Conservation (phyloP, 768 basidiomycete genomes). For the Filobasidium wieringae region DNA sequence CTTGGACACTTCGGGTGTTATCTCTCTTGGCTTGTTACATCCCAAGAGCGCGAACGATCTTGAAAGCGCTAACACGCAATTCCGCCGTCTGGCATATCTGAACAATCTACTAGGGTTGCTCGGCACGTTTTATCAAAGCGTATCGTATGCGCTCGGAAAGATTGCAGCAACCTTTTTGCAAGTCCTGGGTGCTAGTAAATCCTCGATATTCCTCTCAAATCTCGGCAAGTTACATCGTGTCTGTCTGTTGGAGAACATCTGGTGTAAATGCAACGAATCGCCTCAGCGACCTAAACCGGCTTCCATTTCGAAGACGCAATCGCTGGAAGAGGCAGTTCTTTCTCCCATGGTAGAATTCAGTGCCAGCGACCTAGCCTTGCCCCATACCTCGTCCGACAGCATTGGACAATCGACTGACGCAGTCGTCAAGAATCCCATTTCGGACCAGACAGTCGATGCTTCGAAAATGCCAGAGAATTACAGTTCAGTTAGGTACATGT, state of each 20-base stretch:
- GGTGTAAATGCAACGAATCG: constrained; percentile 51
- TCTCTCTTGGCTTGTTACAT: background rate
- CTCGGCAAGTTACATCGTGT: constrained; percentile 71
- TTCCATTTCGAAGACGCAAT: background rate
- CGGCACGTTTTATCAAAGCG: constrained; percentile 73
- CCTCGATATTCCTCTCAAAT: constrained; percentile 54
- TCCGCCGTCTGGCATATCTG: constrained; percentile 61
- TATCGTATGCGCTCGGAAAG: constrained; percentile 69
- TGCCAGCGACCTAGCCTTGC: constrained; percentile 3
- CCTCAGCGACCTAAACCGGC: constrained; percentile 22
- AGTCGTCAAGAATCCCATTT: no score
- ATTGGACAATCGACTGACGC: no score
- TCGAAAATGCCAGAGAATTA: constrained; percentile 6
- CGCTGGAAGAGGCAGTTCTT: background rate
- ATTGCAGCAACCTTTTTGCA: constrained; percentile 63
- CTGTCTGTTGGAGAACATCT: constrained; percentile 75
- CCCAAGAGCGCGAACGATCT: constrained; percentile 34
- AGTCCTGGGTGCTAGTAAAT: constrained; percentile 55
- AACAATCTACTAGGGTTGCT: constrained; percentile 70
- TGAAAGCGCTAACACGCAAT: constrained; percentile 49
- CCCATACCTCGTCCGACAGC: constrained; percentile 64
- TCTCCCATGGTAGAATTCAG: background rate
- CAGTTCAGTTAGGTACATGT: constrained; percentile 10
- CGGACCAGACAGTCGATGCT: constrained; percentile 22
- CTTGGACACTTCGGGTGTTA: background rate